Evolutionary conservation across 2,329 filamentous ascomycete species (phyloP).

Genomic region (Elsinoe batatas): DNA sequence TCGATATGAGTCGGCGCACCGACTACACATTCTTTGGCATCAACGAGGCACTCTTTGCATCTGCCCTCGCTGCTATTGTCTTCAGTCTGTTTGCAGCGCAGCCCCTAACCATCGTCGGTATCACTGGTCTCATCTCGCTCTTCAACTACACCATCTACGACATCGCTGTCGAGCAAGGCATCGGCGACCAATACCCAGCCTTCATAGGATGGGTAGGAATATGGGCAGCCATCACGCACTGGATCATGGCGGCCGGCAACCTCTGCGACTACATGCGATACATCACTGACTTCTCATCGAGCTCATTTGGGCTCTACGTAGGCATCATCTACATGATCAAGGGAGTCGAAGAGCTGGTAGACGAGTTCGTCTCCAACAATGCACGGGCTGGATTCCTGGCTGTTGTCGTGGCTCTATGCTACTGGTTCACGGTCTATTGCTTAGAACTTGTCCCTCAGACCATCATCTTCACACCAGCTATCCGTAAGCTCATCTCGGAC

Average conservation of each 20-base stretch:
- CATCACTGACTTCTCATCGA: conserved; percentile 47
- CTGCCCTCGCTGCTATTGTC: conserved; percentile 45
- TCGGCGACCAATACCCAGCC: conserved; percentile 39
- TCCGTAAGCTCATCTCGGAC: conserved; percentile 41
- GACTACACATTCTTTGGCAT: conserved; percentile 44
- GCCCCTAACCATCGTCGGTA: conserved; percentile 48
- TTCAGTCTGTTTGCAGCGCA: conserved; percentile 45
- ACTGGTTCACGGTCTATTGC: conserved; percentile 41
- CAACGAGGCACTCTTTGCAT: conserved; percentile 47
- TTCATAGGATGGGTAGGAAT: conserved; percentile 50
- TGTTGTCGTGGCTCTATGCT: conserved; percentile 42
- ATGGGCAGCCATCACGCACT: conserved; percentile 49
- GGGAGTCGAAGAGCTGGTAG: conserved; percentile 46
- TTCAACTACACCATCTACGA: conserved; percentile 54
- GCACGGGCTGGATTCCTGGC: conserved; percentile 38
- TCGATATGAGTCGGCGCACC: conserved; percentile 49
- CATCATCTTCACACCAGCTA: conserved; percentile 34
- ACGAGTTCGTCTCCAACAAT: conserved; percentile 37
- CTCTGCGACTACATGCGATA: conserved; percentile 50
- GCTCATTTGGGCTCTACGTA: conserved; percentile 46
- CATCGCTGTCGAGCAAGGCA: conserved; percentile 42
- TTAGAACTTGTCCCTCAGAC: conserved; percentile 42
- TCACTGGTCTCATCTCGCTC: conserved; percentile 44
- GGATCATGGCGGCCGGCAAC: conserved; percentile 44
- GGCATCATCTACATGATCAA: conserved; percentile 49